Conservation (phyloP, 495 filamentous ascomycete genomes). For the Platismatia glauca region DNA sequence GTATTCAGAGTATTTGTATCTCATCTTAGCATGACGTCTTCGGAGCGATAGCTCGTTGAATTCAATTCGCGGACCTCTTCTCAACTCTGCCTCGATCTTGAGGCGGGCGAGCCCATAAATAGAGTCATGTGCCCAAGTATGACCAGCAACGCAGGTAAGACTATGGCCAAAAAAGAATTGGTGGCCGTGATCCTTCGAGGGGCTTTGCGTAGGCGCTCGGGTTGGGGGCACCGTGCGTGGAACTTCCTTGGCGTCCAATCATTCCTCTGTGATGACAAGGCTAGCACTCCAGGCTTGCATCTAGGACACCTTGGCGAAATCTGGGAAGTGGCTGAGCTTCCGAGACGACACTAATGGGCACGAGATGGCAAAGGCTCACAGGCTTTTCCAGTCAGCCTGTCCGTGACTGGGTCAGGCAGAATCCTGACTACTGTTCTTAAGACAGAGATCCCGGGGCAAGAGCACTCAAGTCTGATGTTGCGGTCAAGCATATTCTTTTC, state of each 20-base stretch:
- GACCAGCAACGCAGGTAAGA: not conserved
- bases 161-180: not conserved
- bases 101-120: not conserved
- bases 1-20: not conserved
- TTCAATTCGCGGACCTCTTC: not conserved
- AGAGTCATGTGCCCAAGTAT: not conserved
- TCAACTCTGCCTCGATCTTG: not conserved
- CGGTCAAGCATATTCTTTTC: not conserved
- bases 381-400: not conserved
- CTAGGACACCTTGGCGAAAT: not conserved
- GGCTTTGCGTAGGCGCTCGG: not conserved
- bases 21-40: not conserved
- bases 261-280: not conserved
- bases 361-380: not conserved
- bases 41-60: not conserved
- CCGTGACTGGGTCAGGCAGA: slow-evolving; percentile 3
- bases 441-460: not conserved
- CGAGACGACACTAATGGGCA: not conserved
- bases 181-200: not conserved
- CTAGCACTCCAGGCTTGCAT: not conserved
- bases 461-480: not conserved
- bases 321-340: slow-evolving; percentile 5
- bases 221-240: not conserved
- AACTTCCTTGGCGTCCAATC: slow-evolving; percentile 3
- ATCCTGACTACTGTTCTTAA: not conserved